These are phyloP conservation scores for Hypoxylon subgilvum DNA, from an alignment of 495 filamentous ascomycete genomes.

Conservation along the genomic window DNA sequence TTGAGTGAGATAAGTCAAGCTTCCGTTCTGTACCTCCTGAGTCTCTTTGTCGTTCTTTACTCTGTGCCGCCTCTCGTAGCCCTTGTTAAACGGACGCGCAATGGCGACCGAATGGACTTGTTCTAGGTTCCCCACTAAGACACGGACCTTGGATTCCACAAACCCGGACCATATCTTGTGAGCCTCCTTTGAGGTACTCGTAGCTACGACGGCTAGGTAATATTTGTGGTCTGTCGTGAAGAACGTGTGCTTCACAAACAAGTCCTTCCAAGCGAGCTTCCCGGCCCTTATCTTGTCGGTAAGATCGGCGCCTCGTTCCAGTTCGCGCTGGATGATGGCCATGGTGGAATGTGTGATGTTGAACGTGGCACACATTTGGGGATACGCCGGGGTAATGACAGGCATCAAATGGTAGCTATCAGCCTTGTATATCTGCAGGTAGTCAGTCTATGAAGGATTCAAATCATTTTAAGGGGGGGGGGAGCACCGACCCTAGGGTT, in stretches of 20 bases:
- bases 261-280: constrained; percentile 78
- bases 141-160: constrained; percentile 88
- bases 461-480: background rate
- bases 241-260: constrained; percentile 87
- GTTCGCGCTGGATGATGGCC: constrained; percentile 78
- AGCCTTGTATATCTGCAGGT: constrained; percentile 71
- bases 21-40: constrained; percentile 72
- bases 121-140: constrained; percentile 82
- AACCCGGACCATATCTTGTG: constrained; percentile 87
- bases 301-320: constrained; percentile 77
- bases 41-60: constrained; percentile 75
- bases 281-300: constrained; percentile 80
- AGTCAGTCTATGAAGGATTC: constrained; percentile 30
- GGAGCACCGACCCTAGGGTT: constrained; percentile 76
- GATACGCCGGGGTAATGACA: constrained; percentile 95
- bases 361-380: constrained; percentile 94
- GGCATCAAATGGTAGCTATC: constrained; percentile 92
- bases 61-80: constrained; percentile 79
- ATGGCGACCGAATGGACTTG: constrained; percentile 73
- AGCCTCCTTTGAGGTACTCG: constrained; percentile 82
- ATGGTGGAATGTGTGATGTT: constrained; percentile 89
- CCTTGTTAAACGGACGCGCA: constrained; percentile 91
- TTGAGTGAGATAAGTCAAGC: constrained; percentile 68
- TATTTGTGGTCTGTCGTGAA: constrained; percentile 93
- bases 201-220: constrained; percentile 87